Evolutionary conservation across 441 rosid species (phyloP).

Genomic region (Kokia cookei): DNA sequence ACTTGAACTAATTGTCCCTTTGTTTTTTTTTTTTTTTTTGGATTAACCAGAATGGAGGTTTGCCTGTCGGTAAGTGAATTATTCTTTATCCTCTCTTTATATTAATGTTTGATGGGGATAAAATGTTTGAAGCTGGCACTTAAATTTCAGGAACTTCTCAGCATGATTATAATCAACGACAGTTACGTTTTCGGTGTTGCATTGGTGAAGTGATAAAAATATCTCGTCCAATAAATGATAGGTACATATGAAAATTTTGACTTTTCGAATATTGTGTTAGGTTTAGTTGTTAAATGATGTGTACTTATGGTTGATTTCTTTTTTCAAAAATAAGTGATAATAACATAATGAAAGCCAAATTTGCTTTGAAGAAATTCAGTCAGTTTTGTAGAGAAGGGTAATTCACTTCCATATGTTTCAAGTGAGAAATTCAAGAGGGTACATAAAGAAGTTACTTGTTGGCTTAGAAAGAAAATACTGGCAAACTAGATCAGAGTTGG

Average conservation of each 20-base stretch:
- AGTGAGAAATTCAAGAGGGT: background rate
- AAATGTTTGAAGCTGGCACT: background rate
- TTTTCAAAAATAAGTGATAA: background rate
- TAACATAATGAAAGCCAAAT: background rate
- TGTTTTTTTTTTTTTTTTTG: constrained; percentile 15
- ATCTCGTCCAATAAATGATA: constrained; percentile 36
- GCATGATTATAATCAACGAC: constrained; percentile 20
- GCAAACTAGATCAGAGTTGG: background rate
- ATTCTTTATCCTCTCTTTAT: background rate
- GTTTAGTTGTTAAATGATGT: constrained; percentile 18
- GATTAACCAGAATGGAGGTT: constrained; percentile 54
- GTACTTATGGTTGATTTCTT: constrained; percentile 17
- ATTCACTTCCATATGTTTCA: background rate
- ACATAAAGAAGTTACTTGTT: background rate
- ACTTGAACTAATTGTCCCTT: constrained; percentile 21
- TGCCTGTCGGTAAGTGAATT: constrained; percentile 37
- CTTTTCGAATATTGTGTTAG: background rate
- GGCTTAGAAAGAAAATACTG: background rate
- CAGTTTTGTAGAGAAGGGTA: background rate
- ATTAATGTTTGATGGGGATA: constrained; percentile 11
- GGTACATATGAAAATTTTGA: constrained; percentile 26
- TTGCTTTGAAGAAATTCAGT: background rate
- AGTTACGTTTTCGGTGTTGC: constrained; percentile 35
- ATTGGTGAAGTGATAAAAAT: constrained; percentile 61
- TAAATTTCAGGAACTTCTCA: constrained; percentile 44